Percentiles rank a stretch among this genome's conserved stretches.
These are phyloP conservation scores for Climacium dendroides DNA, from an alignment of 225 moss, liverwort and hornwort genomes.

Conservation along the genomic window DNA sequence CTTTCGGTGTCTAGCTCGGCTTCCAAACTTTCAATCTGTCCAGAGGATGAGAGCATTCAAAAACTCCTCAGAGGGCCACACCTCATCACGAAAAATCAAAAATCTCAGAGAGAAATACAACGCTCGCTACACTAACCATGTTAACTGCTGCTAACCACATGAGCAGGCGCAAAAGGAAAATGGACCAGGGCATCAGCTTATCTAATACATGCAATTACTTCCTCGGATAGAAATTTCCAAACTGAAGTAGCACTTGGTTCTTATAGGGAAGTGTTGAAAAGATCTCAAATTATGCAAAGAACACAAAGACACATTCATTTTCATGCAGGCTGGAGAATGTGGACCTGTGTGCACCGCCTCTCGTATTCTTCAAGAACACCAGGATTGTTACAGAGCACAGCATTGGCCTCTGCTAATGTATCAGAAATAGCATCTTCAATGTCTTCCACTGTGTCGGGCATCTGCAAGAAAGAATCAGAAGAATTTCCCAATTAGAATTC, in stretches of 20 bases:
- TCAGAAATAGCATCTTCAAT: slow-evolving; percentile 64
- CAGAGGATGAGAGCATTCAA: background rate
- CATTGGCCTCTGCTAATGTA: slow-evolving; percentile 54
- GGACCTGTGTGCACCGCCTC: slow-evolving; percentile 82
- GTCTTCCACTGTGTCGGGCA: slow-evolving; percentile 72
- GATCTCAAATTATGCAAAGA: background rate
- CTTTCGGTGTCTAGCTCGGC: slow-evolving; percentile 35
- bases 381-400: slow-evolving; percentile 94
- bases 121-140: background rate
- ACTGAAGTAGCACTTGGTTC: background rate
- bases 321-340: background rate
- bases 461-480: slow-evolving; percentile 16
- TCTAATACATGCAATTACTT: background rate
- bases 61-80: background rate
- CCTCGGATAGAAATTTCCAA: background rate
- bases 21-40: slow-evolving; percentile 57
- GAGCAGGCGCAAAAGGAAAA: background rate
- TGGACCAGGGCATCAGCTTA: background rate
- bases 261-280: background rate
- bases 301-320: background rate
- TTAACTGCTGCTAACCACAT: background rate
- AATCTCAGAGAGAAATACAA: background rate
- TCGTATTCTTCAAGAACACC: slow-evolving; percentile 82
- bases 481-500: background rate
- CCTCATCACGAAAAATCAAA: background rate